Base-by-base conservation (phyloP, 148 eudicot species). In the Oxyria digyna region DNA sequence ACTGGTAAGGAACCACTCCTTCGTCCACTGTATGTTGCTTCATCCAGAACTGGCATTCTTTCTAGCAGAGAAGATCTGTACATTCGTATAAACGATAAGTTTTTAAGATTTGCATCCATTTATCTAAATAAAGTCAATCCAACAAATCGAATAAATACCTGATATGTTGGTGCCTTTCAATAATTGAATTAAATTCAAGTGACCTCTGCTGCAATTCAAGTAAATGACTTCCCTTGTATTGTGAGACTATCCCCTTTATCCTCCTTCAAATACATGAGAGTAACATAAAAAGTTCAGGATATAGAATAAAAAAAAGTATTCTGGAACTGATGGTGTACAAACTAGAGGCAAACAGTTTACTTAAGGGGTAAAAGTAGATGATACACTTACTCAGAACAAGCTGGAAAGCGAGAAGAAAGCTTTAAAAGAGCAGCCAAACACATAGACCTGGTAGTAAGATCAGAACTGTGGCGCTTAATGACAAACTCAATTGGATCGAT, bases 181-280 rank as follows among this genome's bases (percentile, higher is more conserved):
- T 82, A 20, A 94, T 78, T 41, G 97, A 86, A 67, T 85, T 87
- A 50, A 94, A 94, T 73, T 94, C 98, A 37, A 87, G 81, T 69
- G 98, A 86, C 87, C 98, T 82, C 78, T 94, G 98, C 76, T 94
- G 98, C 78, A 94, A 84, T 81, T 94, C 98, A 73, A 94, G 96
- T 72, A 84, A 85, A 72, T 88, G 75, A 80, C 84, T 90, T 77
- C 96, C 98, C 69, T 88, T 94, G 69, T 76, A 78, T 69, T 88
- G 92, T 75, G 74, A 73, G 38, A 86, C 67, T 45, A 85, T 85
- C 45, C 87, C 89, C 70, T 94, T 91, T 72, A 88, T 77, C 81
- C 87, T 85, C 85, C 95, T 88, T 18, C 69, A 23, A 20, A 67
- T 20, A 27, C 42, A 31, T 1, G 17, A 69, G 26, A 41, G 15